Evolutionary conservation across 371 early-diverging fungal species (phyloP).

Genomic region (Umbelopsis sp.): DNA sequence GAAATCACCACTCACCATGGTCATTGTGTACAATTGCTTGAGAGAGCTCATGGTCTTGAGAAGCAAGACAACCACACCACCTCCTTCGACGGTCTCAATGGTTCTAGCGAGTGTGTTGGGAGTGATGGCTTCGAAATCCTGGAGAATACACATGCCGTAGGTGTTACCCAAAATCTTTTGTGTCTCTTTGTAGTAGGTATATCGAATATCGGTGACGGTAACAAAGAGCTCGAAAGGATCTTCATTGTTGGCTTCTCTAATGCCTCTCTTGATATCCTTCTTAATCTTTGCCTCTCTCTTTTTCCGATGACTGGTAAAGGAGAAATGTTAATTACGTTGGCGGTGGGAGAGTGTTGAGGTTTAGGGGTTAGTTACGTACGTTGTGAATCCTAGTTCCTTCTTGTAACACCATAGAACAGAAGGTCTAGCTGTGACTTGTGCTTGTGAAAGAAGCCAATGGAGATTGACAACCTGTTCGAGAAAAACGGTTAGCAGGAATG

Average conservation of each 20-base stretch:
- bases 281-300: slow-evolving; percentile 95
- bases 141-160: slow-evolving; percentile 98
- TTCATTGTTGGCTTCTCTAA: slow-evolving; percentile 87
- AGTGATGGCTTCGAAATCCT: slow-evolving; percentile 99
- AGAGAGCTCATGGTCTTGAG: slow-evolving; percentile 93
- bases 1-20: slow-evolving; percentile 72
- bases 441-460: slow-evolving; percentile 95
- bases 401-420: slow-evolving; percentile 99
- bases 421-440: slow-evolving; percentile 87
- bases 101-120: slow-evolving; percentile 98
- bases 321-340: neutral
- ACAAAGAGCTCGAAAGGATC: slow-evolving; percentile 97
- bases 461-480: slow-evolving; percentile 83
- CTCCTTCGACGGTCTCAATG: slow-evolving; percentile 99
- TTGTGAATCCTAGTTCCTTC: slow-evolving; percentile 94
- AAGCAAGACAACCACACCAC: slow-evolving; percentile 95
- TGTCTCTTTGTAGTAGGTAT: slow-evolving; percentile 98
- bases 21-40: slow-evolving; percentile 96
- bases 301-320: slow-evolving; percentile 80
- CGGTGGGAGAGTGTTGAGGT: no score
- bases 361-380: slow-evolving; percentile 33
- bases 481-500: neutral
- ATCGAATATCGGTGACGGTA: slow-evolving; percentile 93
- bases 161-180: slow-evolving; percentile 99
- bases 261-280: slow-evolving; percentile 87